These are phyloP conservation scores for Eucalyptus sp. DNA, from an alignment of 345 rosid genomes.

Conservation along the genomic window DNA sequence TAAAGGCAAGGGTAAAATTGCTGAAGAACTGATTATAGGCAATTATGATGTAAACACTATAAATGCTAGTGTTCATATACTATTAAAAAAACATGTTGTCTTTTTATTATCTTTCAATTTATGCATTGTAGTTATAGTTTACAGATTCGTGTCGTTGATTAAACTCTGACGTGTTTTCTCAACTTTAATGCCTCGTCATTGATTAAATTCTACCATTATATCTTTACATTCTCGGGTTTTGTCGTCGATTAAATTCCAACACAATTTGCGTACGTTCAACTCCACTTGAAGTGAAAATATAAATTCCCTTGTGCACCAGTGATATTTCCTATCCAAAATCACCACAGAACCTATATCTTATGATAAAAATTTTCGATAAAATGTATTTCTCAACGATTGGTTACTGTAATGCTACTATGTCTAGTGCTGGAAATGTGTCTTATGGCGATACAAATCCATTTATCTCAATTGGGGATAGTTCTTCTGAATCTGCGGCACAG, in stretches of 20 bases:
- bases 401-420: conserved; percentile 48
- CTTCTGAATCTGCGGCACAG: rapidly evolving
- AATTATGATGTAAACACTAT: background rate
- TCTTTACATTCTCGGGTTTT: background rate
- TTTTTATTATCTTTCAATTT: too few relatives aligned
- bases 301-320: background rate
- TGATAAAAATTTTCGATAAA: rapidly evolving
- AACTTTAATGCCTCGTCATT: background rate
- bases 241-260: rapidly evolving
- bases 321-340: rapidly evolving
- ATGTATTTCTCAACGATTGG: conserved; percentile 21
- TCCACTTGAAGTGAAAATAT: background rate
- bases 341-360: background rate
- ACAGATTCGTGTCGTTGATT: rapidly evolving
- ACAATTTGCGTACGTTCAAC: background rate
- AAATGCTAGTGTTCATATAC: background rate
- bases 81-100: background rate
- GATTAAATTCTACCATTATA: rapidly evolving
- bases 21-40: background rate
- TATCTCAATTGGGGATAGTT: background rate
- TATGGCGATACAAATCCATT: conserved; percentile 23
- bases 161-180: rapidly evolving
- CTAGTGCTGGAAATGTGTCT: conserved; percentile 27
- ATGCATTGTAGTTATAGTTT: background rate
- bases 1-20: background rate